Evolutionary conservation across 2,329 filamentous ascomycete genomes (phyloP).

Genomic region (Sarocladium kiliense): DNA sequence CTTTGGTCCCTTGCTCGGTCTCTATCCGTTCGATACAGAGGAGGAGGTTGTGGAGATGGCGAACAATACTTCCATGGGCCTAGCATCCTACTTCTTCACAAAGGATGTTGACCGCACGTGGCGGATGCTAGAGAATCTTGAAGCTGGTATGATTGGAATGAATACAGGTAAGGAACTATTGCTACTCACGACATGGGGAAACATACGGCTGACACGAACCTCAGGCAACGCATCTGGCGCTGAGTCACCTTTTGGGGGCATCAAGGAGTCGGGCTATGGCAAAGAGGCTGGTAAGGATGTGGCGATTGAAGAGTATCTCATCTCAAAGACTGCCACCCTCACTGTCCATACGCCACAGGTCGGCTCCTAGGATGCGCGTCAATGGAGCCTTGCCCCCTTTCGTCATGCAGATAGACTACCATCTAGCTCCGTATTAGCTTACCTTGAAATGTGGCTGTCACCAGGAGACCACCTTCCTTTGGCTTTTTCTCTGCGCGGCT

Average conservation of each 20-base stretch:
- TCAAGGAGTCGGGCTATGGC: conserved; percentile 27
- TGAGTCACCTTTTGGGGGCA: conserved; percentile 26
- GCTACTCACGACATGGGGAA: neutral
- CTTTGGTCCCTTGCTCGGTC: conserved; percentile 35
- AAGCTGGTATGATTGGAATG: conserved; percentile 51
- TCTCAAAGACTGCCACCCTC: conserved; percentile 2
- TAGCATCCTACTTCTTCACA: conserved; percentile 23
- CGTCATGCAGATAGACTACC: too few relatives aligned
- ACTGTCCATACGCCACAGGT: too few relatives aligned
- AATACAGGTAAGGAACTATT: conserved; percentile 2
- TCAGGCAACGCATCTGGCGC: conserved; percentile 47
- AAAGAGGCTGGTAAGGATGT: conserved; percentile 25
- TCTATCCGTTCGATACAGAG: conserved; percentile 39
- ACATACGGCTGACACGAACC: neutral
- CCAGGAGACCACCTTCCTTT: too few relatives aligned
- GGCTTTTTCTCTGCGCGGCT: too few relatives aligned
- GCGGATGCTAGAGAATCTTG: conserved; percentile 43
- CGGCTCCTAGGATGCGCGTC: too few relatives aligned
- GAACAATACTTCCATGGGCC: conserved; percentile 40
- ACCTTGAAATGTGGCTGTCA: too few relatives aligned
- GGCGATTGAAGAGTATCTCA: conserved; percentile 8
- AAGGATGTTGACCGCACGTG: conserved; percentile 24
- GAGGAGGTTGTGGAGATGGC: conserved; percentile 43
- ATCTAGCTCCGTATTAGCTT: too few relatives aligned
- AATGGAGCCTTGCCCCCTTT: too few relatives aligned